Conservation (phyloP, 169 alveolate species). For the Cryptosporidium ubiquitum region DNA sequence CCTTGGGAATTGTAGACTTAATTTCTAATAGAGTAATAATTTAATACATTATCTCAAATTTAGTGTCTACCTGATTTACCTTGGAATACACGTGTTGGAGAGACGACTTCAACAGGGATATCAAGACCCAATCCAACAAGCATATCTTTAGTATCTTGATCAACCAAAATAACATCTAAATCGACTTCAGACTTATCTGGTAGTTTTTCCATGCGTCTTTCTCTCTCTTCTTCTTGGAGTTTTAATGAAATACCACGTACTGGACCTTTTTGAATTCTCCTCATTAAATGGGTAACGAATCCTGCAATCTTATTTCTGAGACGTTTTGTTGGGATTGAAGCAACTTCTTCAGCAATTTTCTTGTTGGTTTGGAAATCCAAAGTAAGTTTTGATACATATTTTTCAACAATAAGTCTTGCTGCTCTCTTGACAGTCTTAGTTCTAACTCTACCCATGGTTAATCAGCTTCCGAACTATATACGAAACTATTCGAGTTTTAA, state of each 20-base stretch:
- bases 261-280: slow-evolving; percentile 98
- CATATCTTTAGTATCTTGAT: slow-evolving; percentile 91
- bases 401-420: slow-evolving; percentile 98
- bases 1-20: slow-evolving; percentile 13
- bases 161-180: slow-evolving; percentile 88
- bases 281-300: slow-evolving; percentile 94
- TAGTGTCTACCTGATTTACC: slow-evolving; percentile 73
- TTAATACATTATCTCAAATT: not conserved
- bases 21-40: not conserved
- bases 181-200: slow-evolving; percentile 95
- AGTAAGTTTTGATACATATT: slow-evolving; percentile 96
- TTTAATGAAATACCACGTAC: slow-evolving; percentile 99
- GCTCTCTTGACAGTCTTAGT: slow-evolving; percentile 99
- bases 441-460: slow-evolving; percentile 97
- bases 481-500: not conserved
- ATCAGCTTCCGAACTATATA: not conserved
- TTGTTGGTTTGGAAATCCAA: slow-evolving; percentile 98
- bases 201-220: slow-evolving; percentile 96
- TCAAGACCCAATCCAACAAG: slow-evolving; percentile 84
- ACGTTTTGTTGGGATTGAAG: slow-evolving; percentile 97
- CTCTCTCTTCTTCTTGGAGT: slow-evolving; percentile 99
- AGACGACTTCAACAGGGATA: slow-evolving; percentile 79
- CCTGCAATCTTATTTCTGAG: slow-evolving; percentile 98
- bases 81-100: slow-evolving; percentile 72
- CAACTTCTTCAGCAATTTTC: slow-evolving; percentile 99